These are phyloP conservation scores for Microdochium trichocladiopsis DNA, from an alignment of 2,329 filamentous ascomycete genomes.

Conservation along the genomic window DNA sequence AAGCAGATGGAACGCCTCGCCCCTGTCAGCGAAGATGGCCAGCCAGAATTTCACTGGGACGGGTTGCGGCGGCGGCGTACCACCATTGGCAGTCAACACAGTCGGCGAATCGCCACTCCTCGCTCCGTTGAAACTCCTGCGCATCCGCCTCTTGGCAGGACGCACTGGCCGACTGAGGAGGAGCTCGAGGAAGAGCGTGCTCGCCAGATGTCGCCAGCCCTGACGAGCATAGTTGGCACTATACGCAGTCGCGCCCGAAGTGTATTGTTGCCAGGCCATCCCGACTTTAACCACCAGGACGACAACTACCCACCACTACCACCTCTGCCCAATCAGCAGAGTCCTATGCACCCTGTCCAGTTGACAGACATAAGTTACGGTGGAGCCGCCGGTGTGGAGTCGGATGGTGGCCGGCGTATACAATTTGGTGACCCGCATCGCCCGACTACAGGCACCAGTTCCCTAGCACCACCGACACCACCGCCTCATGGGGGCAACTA, in stretches of 20 bases:
- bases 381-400: constrained; percentile 39
- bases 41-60: constrained; percentile 74
- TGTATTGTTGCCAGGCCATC: constrained; percentile 29
- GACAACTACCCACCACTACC: constrained; percentile 17
- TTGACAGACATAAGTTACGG: constrained; percentile 54
- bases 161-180: constrained; percentile 66
- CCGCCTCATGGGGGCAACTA: constrained; percentile 40
- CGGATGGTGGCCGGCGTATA: constrained; percentile 32
- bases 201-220: constrained; percentile 35
- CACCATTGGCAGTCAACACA: constrained; percentile 34
- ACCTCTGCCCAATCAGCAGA: constrained; percentile 31
- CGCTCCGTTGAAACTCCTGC: constrained; percentile 24
- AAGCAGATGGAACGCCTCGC: constrained; percentile 63
- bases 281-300: constrained; percentile 31
- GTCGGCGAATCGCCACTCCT: constrained; percentile 25
- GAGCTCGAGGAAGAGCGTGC: constrained; percentile 48
- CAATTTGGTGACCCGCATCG: constrained; percentile 37
- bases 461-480: constrained; percentile 50
- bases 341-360: constrained; percentile 54
- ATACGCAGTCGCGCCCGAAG: constrained; percentile 39
- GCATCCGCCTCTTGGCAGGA: constrained; percentile 83
- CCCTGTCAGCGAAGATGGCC: constrained; percentile 70
- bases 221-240: constrained; percentile 51
- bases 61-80: constrained; percentile 70
- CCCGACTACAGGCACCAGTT: constrained; percentile 30